A percentile compares a stretch with the other conserved stretches of the same genome.
phyloP scores from a whole-genome alignment of 1,284 basidiomycete genomes.

The Lignosus rhinocerotis region DNA sequence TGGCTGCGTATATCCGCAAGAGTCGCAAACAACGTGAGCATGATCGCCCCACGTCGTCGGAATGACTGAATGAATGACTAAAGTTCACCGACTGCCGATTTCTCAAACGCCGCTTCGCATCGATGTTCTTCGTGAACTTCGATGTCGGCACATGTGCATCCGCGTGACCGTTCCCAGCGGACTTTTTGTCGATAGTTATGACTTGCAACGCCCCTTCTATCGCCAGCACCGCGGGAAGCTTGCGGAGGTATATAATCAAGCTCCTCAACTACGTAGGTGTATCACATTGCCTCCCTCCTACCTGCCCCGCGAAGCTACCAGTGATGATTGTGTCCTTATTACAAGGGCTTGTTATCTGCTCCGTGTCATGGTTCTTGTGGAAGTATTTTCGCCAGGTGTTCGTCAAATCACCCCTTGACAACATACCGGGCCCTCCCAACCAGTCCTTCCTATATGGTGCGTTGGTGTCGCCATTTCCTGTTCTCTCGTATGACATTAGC shows the following conservation, averaged over 20 bases:
- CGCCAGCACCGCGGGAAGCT: not conserved
- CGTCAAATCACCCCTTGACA: slow-evolving; percentile 17
- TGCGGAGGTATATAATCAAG: not conserved
- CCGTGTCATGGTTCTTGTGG: slow-evolving; percentile 14
- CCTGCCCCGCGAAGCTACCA: not conserved
- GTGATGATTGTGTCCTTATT: not conserved
- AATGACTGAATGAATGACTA: too few relatives aligned
- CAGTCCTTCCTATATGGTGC: slow-evolving; percentile 15
- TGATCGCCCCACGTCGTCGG: too few relatives aligned
- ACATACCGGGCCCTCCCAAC: slow-evolving; percentile 18
- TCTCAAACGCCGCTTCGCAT: not conserved
- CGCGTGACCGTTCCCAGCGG: not conserved
- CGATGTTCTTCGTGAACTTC: not conserved
- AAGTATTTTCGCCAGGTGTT: slow-evolving; percentile 13
- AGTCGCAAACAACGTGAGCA: too few relatives aligned
- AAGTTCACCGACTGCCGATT: not conserved
- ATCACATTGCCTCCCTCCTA: not conserved
- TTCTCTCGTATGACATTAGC: not conserved
- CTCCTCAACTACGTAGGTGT: not conserved
- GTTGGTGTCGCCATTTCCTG: not conserved
- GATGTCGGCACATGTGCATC: not conserved
- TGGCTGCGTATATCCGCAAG: too few relatives aligned
- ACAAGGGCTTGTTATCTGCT: not conserved
- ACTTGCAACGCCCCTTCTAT: not conserved
- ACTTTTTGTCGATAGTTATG: slow-evolving; percentile 4